Base-by-base conservation (phyloP, 108 stramenopile species). In the Asterionellopsis glacialis region DNA sequence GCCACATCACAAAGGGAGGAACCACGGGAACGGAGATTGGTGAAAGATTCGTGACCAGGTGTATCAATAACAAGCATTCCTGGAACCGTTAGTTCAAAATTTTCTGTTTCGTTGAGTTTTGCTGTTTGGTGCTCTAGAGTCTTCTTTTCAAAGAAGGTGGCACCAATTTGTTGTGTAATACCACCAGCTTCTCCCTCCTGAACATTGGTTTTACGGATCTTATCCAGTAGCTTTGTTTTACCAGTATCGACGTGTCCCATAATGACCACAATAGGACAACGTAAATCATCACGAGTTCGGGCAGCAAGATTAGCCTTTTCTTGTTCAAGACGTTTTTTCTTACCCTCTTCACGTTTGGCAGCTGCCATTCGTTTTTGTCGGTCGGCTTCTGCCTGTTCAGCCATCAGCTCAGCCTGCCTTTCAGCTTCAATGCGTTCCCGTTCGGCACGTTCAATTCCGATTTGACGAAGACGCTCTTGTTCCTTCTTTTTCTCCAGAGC, bases 231-330 rank as follows among this genome's bases (percentile, higher is more conserved):
- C 79, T 96, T 98, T 44, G 99, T 99, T 74, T 99, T 99, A 43
- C 97, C 98, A 47, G 99, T 98, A 78, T 98, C 98, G 68, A 98
- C 99, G 65, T 99, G 99, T 13, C 99, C 99, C 98, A 99, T 98
- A 63, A 99, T 98, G 56, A 96, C 96, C 18, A 93, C 91, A 64
- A 99, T 90, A 22, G 99, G 97, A 55, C 91, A 95, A 43, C 99
- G 94, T 19, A 99, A 79, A 72, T 95, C 76, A 64, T 96, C 93
- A 19, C 80, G 62, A 11, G 81, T 68, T n/a, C 97, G 92, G 12
- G 81, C 88, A 1, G 71, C 94, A 51, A 90, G 61, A 41, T 96
- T 95, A 7, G 68, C 80, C 70, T 82, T 77, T 61, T 95, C 97
- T 69, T 83, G 82, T 62, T 74, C 83, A 55, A 87, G 65, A 18